These are phyloP conservation scores for Solanum megistacrolobum DNA, from an alignment of 257 asterid genomes.

Conservation along the genomic window DNA sequence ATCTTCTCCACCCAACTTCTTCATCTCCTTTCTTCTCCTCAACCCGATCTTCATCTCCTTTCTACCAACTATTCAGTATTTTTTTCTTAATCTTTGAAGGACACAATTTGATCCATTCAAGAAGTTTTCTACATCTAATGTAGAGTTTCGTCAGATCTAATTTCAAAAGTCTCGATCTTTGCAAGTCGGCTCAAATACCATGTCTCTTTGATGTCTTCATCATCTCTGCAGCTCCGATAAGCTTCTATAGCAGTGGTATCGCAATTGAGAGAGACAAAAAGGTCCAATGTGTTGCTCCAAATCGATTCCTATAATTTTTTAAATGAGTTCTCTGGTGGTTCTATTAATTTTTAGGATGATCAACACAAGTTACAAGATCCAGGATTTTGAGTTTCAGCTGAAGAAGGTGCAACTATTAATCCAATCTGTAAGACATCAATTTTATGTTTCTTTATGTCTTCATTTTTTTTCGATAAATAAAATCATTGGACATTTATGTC, in stretches of 20 bases:
- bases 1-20: background rate
- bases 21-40: background rate
- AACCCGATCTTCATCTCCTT: too few species aligned
- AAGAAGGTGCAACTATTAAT: constrained; percentile 69
- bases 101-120: background rate
- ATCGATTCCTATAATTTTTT: background rate
- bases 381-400: constrained; percentile 79
- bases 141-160: background rate
- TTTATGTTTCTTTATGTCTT: background rate
- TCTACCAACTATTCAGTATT: too few species aligned
- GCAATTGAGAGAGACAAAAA: background rate
- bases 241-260: background rate
- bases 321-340: background rate
- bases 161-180: background rate
- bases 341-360: constrained; percentile 55
- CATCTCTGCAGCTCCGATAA: background rate
- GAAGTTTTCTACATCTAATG: background rate
- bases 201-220: background rate
- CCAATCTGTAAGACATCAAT: constrained; percentile 55
- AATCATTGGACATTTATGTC: too few species aligned
- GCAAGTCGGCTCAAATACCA: background rate
- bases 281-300: background rate
- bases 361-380: constrained; percentile 91
- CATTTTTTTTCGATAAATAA: background rate
- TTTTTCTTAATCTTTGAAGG: background rate